These are phyloP conservation scores for Fusarium subtropicale DNA, from an alignment of 2,329 filamentous ascomycete genomes.

Conservation along the genomic window DNA sequence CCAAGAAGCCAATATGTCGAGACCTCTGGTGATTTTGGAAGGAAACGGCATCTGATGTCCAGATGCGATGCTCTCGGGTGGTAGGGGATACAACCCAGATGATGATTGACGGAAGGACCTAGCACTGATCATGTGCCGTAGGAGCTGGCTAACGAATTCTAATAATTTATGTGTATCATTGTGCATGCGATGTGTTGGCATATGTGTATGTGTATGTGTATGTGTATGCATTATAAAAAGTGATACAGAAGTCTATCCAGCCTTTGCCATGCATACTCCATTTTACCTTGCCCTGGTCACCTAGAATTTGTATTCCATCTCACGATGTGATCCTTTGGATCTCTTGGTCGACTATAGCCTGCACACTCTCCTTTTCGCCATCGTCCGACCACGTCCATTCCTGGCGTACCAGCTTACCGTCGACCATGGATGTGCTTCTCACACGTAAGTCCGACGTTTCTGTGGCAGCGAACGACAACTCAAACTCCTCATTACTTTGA, in stretches of 20 bases:
- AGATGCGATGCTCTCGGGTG: not conserved
- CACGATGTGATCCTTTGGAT: constrained; percentile 37
- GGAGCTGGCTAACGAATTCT: not conserved
- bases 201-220: too few relatives aligned
- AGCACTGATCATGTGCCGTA: not conserved
- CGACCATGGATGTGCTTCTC: constrained; percentile 32
- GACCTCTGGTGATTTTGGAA: not conserved
- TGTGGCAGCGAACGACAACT: constrained; percentile 51
- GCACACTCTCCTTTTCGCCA: constrained; percentile 24
- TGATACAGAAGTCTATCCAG: not conserved
- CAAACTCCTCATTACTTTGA: constrained; percentile 43
- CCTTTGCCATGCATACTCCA: not conserved
- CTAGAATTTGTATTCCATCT: not conserved
- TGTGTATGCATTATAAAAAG: not conserved
- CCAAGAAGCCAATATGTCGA: not conserved
- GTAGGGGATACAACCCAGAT: not conserved
- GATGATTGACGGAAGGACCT: not conserved
- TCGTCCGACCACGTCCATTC: constrained; percentile 50
- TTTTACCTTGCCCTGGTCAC: not conserved
- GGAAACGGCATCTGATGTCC: not conserved
- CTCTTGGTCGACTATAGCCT: constrained; percentile 41
- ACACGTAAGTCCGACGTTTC: constrained; percentile 40
- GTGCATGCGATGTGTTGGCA: not conserved
- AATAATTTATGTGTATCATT: not conserved
- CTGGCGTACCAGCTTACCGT: constrained; percentile 27